Evolutionary conservation across 352 stramenopile species (phyloP).

Genomic region (Blastocystis sp.): DNA sequence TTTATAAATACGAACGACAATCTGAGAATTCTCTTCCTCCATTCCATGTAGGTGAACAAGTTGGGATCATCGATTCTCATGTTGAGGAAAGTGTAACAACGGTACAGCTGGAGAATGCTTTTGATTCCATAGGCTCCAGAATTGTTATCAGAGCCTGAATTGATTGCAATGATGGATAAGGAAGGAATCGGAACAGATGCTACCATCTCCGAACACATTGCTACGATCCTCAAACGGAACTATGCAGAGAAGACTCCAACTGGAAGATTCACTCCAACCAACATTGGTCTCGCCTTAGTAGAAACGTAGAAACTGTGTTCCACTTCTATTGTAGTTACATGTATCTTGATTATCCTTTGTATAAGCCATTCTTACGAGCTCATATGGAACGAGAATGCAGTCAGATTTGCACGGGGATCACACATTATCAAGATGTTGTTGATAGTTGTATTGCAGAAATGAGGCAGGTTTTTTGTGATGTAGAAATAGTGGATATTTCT

Average conservation of each 20-base stretch:
- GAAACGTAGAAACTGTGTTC: constrained; percentile 68
- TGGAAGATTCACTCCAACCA: constrained; percentile 84
- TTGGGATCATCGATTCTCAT: constrained; percentile 37
- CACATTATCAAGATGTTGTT: constrained; percentile 74
- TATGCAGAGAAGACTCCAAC: constrained; percentile 87
- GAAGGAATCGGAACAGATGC: constrained; percentile 87
- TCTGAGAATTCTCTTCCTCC: constrained; percentile 73
- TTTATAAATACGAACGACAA: constrained; percentile 89
- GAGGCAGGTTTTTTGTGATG: constrained; percentile 68
- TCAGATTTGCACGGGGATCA: constrained; percentile 74
- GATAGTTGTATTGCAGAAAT: constrained; percentile 78
- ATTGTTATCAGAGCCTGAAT: constrained; percentile 80
- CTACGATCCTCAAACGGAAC: constrained; percentile 91
- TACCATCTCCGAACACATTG: constrained; percentile 93
- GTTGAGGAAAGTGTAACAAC: constrained; percentile 37
- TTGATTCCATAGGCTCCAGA: constrained; percentile 77
- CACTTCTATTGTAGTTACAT: constrained; percentile 72
- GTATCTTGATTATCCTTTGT: constrained; percentile 86
- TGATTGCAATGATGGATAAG: constrained; percentile 86
- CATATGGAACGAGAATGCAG: constrained; percentile 86
- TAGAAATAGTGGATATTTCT: constrained; percentile 68
- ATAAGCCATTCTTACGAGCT: constrained; percentile 84
- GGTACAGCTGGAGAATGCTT: neutral
- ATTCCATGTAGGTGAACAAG: constrained; percentile 6
- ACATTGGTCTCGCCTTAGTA: constrained; percentile 78